phyloP scores from a whole-genome alignment of 2,329 filamentous ascomycete species.

The Aspergillus puulaauensis region DNA sequence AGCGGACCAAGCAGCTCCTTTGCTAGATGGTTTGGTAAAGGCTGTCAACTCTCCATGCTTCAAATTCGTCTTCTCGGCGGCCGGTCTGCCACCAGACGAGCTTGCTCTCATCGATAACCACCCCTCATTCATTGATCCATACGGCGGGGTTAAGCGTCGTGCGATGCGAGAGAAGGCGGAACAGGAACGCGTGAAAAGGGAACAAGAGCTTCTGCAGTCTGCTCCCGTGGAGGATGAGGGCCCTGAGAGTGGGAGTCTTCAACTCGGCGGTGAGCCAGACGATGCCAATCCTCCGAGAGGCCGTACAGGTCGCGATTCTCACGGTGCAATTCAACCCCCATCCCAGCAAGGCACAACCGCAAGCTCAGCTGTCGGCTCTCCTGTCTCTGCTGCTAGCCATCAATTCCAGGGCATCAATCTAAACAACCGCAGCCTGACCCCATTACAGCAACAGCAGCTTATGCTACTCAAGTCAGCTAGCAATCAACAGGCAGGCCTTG shows the following conservation, averaged over 20 bases:
- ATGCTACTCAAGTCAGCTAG: conserved; percentile 61
- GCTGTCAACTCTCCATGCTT: conserved; percentile 52
- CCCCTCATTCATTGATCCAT: conserved; percentile 78
- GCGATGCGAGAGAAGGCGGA: conserved; percentile 71
- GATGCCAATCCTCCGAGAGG: conserved; percentile 59
- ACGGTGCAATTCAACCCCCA: conserved; percentile 70
- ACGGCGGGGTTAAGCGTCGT: conserved; percentile 78
- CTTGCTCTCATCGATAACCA: conserved; percentile 56
- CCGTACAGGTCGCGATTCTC: conserved; percentile 57
- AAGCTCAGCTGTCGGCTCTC: conserved; percentile 43
- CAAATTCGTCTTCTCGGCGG: conserved; percentile 54
- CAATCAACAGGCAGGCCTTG: conserved; percentile 62
- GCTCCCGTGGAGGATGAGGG: conserved; percentile 66
- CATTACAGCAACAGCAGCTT: conserved; percentile 74
- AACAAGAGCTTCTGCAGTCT: conserved; percentile 55
- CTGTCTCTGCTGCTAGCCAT: conserved; percentile 39
- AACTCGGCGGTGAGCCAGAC: conserved; percentile 89
- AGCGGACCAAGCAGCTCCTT: conserved; percentile 25
- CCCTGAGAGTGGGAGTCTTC: conserved; percentile 79
- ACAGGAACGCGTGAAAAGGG: conserved; percentile 56
- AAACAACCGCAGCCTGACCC: conserved; percentile 72
- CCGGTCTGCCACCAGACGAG: conserved; percentile 48
- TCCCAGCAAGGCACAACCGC: conserved; percentile 63
- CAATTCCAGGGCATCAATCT: conserved; percentile 58
- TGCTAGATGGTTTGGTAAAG: conserved; percentile 45